These are phyloP conservation scores for Echria macrotheca DNA, from an alignment of 495 filamentous ascomycete genomes.

Conservation along the genomic window DNA sequence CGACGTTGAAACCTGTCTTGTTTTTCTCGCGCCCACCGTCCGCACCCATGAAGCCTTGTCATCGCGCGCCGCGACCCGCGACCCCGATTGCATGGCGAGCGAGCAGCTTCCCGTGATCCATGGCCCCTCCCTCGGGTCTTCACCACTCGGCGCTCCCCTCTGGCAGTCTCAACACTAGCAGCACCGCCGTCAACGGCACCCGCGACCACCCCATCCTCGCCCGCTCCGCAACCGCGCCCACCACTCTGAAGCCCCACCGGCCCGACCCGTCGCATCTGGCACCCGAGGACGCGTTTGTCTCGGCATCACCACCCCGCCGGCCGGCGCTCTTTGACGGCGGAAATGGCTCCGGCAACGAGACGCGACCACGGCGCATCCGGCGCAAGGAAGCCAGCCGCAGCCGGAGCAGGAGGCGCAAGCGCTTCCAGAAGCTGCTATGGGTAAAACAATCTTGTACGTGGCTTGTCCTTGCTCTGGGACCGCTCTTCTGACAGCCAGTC, in stretches of 20 bases:
- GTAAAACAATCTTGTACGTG: conserved; percentile 85
- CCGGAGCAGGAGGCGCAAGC: conserved; percentile 53
- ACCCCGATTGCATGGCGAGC: conserved; percentile 19
- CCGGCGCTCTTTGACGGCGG: conserved; percentile 38
- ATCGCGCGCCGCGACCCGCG: conserved; percentile 4
- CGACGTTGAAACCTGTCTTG: conserved; percentile 8
- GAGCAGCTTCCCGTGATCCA: conserved; percentile 14
- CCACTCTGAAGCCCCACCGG: conserved; percentile 29
- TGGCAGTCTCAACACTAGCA: conserved; percentile 17
- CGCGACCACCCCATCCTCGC: conserved; percentile 23
- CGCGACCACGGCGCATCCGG: conserved; percentile 23
- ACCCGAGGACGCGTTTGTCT: conserved; percentile 77
- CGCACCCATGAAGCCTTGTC: background rate
- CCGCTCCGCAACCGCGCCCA: conserved; percentile 39
- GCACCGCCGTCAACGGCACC: background rate
- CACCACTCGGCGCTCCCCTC: conserved; percentile 26
- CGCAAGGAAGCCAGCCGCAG: conserved; percentile 32
- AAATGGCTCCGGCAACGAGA: conserved; percentile 26
- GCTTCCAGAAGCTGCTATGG: conserved; percentile 96
- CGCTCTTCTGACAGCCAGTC: too few relatives aligned
- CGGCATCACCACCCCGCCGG: conserved; percentile 51
- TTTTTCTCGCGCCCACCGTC: background rate
- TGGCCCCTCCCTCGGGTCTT: conserved; percentile 34
- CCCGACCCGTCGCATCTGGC: conserved; percentile 56
- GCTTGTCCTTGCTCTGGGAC: too few relatives aligned